Conservation (phyloP, 2,329 filamentous ascomycete genomes). For the Emergomyces africanus region DNA sequence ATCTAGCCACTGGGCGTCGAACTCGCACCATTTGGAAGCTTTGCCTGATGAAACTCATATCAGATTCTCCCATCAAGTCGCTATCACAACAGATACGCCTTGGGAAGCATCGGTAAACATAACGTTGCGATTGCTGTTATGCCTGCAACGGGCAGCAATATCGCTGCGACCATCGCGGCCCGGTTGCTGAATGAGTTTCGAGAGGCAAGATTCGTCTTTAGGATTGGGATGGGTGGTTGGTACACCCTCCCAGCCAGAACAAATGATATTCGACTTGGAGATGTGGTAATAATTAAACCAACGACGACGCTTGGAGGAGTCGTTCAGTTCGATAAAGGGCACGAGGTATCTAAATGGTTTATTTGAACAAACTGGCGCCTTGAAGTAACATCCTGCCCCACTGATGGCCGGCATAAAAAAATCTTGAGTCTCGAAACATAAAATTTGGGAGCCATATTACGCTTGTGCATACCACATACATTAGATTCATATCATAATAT, state of each 20-base stretch:
- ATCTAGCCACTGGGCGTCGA: conserved; percentile 5
- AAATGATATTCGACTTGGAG: conserved; percentile 12
- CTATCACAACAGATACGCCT: conserved; percentile 11
- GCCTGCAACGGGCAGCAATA: conserved; percentile 7
- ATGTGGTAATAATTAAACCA: conserved; percentile 12
- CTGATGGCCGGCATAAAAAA: conserved; percentile 6
- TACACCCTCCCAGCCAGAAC: conserved; percentile 7
- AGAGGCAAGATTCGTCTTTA: conserved; percentile 8
- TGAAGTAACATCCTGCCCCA: conserved; percentile 4
- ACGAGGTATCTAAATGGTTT: neutral
- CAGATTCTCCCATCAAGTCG: neutral
- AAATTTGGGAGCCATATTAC: conserved; percentile 8
- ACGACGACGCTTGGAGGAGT: conserved; percentile 3
- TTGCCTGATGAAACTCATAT: conserved; percentile 8
- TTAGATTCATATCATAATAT: conserved; percentile 4
- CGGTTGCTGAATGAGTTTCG: conserved; percentile 10
- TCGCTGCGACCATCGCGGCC: conserved; percentile 6
- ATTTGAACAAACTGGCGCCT: neutral
- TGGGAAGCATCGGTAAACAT: conserved; percentile 11
- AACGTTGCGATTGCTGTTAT: conserved; percentile 12
- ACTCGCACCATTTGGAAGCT: neutral
- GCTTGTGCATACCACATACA: conserved; percentile 1
- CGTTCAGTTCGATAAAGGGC: conserved; percentile 7
- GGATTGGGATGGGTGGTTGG: conserved; percentile 13
- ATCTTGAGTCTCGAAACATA: conserved; percentile 4